Evolutionary conservation across 257 asterid genomes (phyloP).

Genomic region (Oldenlandia corymbosa): DNA sequence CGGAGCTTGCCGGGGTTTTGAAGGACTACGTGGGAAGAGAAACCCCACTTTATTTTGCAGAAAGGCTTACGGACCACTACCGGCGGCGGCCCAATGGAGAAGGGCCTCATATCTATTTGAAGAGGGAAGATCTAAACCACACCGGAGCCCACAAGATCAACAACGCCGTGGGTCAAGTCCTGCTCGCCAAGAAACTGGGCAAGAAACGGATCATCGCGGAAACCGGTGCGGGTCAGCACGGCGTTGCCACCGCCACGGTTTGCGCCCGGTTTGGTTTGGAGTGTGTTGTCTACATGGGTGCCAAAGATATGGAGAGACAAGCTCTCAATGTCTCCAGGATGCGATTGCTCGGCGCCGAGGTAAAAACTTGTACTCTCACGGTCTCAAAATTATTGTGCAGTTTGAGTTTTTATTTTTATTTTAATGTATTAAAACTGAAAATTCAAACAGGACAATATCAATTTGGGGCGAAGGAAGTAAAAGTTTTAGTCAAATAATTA

Average conservation of each 20-base stretch:
- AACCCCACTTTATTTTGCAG: slow-evolving; percentile 88
- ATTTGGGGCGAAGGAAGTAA: too few species aligned
- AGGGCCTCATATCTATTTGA: slow-evolving; percentile 80
- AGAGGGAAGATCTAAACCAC: slow-evolving; percentile 94
- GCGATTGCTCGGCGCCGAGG: slow-evolving; percentile 98
- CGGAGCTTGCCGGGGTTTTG: slow-evolving; percentile 74
- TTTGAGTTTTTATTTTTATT: not conserved
- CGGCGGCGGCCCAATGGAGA: slow-evolving; percentile 54
- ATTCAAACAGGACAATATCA: too few species aligned
- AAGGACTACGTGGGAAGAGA: slow-evolving; percentile 94
- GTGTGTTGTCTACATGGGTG: slow-evolving; percentile 89
- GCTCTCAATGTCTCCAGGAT: slow-evolving; percentile 88
- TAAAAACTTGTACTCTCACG: slow-evolving; percentile 2
- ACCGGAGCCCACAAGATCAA: slow-evolving; percentile 97
- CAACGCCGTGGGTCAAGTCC: slow-evolving; percentile 85
- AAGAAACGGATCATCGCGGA: slow-evolving; percentile 88
- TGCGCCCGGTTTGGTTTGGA: slow-evolving; percentile 92
- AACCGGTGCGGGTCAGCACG: slow-evolving; percentile 99
- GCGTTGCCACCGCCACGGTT: slow-evolving; percentile 95
- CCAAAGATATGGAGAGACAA: slow-evolving; percentile 98
- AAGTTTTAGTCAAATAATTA: too few species aligned
- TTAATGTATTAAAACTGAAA: too few species aligned
- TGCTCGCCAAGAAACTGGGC: slow-evolving; percentile 88
- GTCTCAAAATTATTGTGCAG: not conserved
- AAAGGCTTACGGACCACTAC: slow-evolving; percentile 84